Percentiles rank a stretch among this genome's conserved stretches.
Conservation (phyloP, 352 stramenopile genomes). For the Chrysophaeum taylorii region DNA sequence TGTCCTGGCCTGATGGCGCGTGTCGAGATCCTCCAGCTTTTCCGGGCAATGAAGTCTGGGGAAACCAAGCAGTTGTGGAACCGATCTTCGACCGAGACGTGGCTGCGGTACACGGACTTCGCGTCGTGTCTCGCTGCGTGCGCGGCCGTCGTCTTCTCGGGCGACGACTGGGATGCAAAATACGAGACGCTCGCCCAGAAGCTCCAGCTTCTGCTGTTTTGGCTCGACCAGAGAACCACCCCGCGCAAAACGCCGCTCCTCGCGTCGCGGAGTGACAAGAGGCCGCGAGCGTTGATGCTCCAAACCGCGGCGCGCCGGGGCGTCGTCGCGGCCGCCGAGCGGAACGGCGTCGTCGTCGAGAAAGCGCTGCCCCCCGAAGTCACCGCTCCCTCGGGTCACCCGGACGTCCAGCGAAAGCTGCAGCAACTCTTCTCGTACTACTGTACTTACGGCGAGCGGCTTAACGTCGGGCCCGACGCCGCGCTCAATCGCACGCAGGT, state of each 20-base stretch:
- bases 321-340: neutral
- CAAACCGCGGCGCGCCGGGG: neutral
- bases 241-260: neutral
- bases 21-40: neutral
- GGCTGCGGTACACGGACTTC: neutral
- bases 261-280: neutral
- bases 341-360: neutral
- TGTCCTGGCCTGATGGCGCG: neutral
- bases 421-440: constrained; percentile 2
- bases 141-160: neutral
- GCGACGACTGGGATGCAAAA: neutral
- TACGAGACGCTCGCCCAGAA: neutral
- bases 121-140: neutral
- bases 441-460: neutral
- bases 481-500: neutral
- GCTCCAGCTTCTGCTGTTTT: neutral
- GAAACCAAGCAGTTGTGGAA: neutral
- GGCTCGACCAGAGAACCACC: neutral
- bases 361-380: neutral
- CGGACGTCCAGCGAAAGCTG: neutral
- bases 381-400: no score
- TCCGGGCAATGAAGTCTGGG: neutral
- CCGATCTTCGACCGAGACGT: neutral
- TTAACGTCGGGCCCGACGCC: neutral
- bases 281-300: neutral